A percentile compares a stretch with the other conserved stretches of the same genome.
Conservation (phyloP, 1,284 basidiomycete species). For the Moesziomyces sp. region DNA sequence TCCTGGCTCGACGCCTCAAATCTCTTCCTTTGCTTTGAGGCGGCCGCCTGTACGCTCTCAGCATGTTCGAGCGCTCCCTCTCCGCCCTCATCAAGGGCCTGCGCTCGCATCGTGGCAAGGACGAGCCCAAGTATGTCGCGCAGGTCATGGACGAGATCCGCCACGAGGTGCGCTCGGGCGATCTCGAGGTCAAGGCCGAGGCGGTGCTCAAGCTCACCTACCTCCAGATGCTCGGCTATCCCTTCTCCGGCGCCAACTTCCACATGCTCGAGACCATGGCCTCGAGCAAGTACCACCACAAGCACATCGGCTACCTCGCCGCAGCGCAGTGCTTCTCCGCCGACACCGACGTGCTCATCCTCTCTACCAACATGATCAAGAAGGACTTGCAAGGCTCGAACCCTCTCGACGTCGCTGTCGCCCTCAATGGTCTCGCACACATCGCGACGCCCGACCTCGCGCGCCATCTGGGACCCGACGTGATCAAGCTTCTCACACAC, state of each 20-base stretch:
- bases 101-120: slow-evolving; percentile 67
- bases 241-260: slow-evolving; percentile 70
- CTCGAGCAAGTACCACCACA: slow-evolving; percentile 86
- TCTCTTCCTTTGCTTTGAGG: no score
- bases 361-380: slow-evolving; percentile 96
- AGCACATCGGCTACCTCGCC: slow-evolving; percentile 94
- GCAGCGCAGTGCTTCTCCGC: slow-evolving; percentile 91
- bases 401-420: slow-evolving; percentile 80
- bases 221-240: slow-evolving; percentile 86
- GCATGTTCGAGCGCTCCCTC: slow-evolving; percentile 66
- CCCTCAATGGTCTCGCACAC: slow-evolving; percentile 86
- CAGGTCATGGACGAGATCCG: slow-evolving; percentile 78
- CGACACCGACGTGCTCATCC: slow-evolving; percentile 95
- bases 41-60: background rate
- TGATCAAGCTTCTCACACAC: slow-evolving; percentile 89
- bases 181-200: slow-evolving; percentile 95
- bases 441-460: slow-evolving; percentile 89
- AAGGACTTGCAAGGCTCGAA: slow-evolving; percentile 86
- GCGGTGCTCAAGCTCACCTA: slow-evolving; percentile 97
- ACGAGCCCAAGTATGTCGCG: slow-evolving; percentile 70
- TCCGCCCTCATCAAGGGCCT: slow-evolving; percentile 66
- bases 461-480: slow-evolving; percentile 85
- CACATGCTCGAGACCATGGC: slow-evolving; percentile 99
- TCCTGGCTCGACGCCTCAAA: no score
- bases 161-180: slow-evolving; percentile 87